Evolutionary conservation across 306 rosid genomes (phyloP), one percentile per base, ranked within the genome.

Genomic region (Potentilla sterilis): DNA sequence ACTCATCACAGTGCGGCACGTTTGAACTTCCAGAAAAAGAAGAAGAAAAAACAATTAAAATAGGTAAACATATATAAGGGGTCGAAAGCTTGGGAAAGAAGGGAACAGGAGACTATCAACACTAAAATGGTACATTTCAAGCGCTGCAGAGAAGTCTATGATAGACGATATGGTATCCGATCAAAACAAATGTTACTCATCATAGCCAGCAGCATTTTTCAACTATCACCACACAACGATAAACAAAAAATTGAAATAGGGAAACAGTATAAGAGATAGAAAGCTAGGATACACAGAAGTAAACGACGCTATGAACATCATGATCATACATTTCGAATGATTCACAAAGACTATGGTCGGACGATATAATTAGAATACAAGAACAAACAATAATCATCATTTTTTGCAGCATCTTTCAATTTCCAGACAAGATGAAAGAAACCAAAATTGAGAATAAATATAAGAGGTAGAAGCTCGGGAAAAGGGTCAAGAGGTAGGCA

Each of bases 401-500:
- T 24, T 65, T 43, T 76, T 67, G 28, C 66, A 62, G 57, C 75
- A 70, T 18, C 32, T 21, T 55, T 63, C 75, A 44, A 75, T 62
- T 49, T 34, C 62, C 43, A 69, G 3, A 64, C 13, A 35, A 15
- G 6, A 64, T 63, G 44, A 63, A 63, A 35, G 8, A 81, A 52
- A 22, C 63, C 32, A 66, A 72, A 24, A 47, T 4, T 11, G 21
- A 2, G 64, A 48, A 21, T 67, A 19, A 4, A 73, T n/a, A 68
- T 22, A 74, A 54, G 46, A 67, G 69, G 78, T 37, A 48, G 15
- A 49, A 47, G 38, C 11, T 55, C 18, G 44, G 68, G 24, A 58
- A 76, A 57, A 46, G 34, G 62, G 1, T 44, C 54, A 67, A 58
- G 5, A 16, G 32, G 69, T 64, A 72, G 58, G 49, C 77, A 95